Conservation (phyloP, 2,329 filamentous ascomycete genomes). For the Huntiella omanensis region DNA sequence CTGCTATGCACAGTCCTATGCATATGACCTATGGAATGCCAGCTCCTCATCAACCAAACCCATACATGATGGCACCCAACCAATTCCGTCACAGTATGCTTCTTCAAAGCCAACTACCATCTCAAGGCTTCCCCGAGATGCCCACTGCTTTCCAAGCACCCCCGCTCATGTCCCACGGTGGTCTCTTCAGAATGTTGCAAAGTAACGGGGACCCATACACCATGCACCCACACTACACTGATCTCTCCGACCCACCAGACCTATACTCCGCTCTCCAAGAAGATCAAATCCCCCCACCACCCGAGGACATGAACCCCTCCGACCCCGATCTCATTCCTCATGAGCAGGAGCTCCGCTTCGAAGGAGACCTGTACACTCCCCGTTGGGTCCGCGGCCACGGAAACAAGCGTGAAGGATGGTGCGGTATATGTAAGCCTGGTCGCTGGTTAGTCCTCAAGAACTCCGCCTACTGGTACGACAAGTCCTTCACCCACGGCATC, state of each 20-base stretch:
- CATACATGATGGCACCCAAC: slow-evolving; percentile 34
- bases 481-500: slow-evolving; percentile 75
- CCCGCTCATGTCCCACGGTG: slow-evolving; percentile 49
- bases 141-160: slow-evolving; percentile 32
- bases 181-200: slow-evolving; percentile 51
- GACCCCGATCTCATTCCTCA: slow-evolving; percentile 60
- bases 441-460: slow-evolving; percentile 80
- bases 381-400: slow-evolving; percentile 71
- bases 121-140: slow-evolving; percentile 17
- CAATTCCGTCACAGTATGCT: slow-evolving; percentile 41
- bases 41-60: slow-evolving; percentile 34
- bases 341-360: slow-evolving; percentile 62
- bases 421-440: slow-evolving; percentile 70
- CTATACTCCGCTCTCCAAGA: slow-evolving; percentile 58
- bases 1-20: slow-evolving; percentile 26
- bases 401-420: slow-evolving; percentile 80
- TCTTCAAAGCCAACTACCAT: slow-evolving; percentile 27
- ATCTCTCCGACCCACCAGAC: slow-evolving; percentile 57
- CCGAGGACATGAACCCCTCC: slow-evolving; percentile 63
- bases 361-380: slow-evolving; percentile 67
- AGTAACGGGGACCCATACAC: slow-evolving; percentile 54
- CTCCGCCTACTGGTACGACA: slow-evolving; percentile 85
- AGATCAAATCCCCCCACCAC: slow-evolving; percentile 53
- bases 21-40: slow-evolving; percentile 36
- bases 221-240: slow-evolving; percentile 50